Percentiles rank a stretch among this genome's conserved stretches.
phyloP scores from a whole-genome alignment of 2,329 filamentous ascomycete species.

The Sporothrix pallida region DNA sequence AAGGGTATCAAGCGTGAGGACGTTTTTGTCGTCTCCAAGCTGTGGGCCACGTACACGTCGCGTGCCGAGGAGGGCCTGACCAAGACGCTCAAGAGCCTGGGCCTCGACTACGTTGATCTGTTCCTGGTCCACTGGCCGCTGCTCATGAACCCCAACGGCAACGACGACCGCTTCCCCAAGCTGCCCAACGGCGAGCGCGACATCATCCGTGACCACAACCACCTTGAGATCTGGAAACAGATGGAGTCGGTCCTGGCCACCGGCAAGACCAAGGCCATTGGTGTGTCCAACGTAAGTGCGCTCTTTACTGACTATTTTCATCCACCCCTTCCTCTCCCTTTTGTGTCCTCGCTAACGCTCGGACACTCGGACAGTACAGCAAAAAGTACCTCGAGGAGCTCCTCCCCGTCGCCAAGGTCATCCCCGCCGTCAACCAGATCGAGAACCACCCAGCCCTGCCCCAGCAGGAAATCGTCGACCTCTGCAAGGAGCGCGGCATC shows the following conservation, averaged over 20 bases:
- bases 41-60: constrained; percentile 81
- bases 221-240: constrained; percentile 77
- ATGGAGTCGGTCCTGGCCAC: constrained; percentile 70
- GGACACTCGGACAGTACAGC: constrained; percentile 55
- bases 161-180: constrained; percentile 77
- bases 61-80: constrained; percentile 72
- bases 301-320: neutral
- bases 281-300: constrained; percentile 59
- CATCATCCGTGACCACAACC: constrained; percentile 70
- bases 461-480: constrained; percentile 73
- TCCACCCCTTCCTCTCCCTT: neutral
- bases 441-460: constrained; percentile 75
- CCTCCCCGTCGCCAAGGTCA: constrained; percentile 56
- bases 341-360: neutral
- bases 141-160: constrained; percentile 78
- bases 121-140: constrained; percentile 85
- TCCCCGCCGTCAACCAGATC: constrained; percentile 73
- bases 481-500: constrained; percentile 71
- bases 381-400: constrained; percentile 61
- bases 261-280: constrained; percentile 62
- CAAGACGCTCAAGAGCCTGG: constrained; percentile 73
- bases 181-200: constrained; percentile 75
- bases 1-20: constrained; percentile 76
- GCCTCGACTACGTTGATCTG: constrained; percentile 81
- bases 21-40: constrained; percentile 83